A percentile compares a stretch with the other conserved stretches of the same genome.
phyloP scores from a whole-genome alignment of 331 rosid genomes.

The Quercus lobata region DNA sequence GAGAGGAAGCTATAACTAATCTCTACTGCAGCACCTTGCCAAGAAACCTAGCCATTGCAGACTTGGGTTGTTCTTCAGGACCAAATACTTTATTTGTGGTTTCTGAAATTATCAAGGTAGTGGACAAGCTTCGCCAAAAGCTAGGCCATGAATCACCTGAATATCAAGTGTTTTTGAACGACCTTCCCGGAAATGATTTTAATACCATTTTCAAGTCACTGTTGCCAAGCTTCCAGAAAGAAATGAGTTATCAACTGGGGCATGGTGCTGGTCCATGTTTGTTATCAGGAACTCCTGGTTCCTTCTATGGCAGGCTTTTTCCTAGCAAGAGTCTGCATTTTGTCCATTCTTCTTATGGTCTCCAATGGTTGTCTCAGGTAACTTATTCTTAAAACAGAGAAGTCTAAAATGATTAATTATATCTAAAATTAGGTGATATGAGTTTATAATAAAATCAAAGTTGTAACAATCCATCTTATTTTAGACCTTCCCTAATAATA shows the following conservation, averaged over 20 bases:
- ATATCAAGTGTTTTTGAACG: background rate
- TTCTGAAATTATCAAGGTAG: background rate
- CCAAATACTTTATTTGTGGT: background rate
- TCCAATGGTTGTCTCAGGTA: slow-evolving; percentile 53
- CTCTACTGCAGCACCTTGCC: slow-evolving; percentile 19
- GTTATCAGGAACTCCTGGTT: background rate
- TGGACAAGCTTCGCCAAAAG: background rate
- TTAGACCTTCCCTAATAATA: too few relatives aligned
- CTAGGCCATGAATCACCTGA: background rate
- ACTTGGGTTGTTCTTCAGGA: background rate
- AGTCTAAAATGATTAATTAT: too few relatives aligned
- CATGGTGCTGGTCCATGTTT: background rate
- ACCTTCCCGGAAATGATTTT: background rate
- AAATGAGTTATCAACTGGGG: background rate
- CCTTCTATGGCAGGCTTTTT: background rate
- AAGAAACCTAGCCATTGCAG: background rate
- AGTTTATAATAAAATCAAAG: too few relatives aligned
- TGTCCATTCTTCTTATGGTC: slow-evolving; percentile 61
- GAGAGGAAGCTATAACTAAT: slow-evolving; percentile 46
- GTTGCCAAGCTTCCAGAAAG: background rate
- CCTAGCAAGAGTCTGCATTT: slow-evolving; percentile 42
- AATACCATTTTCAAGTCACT: background rate
- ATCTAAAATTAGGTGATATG: too few relatives aligned
- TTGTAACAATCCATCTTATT: too few relatives aligned
- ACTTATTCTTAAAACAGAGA: background rate